Percentiles rank a stretch among this genome's conserved stretches.
These are phyloP conservation scores for Maudiozyma barnettii DNA, from an alignment of 805 yeast species.

Conservation along the genomic window DNA sequence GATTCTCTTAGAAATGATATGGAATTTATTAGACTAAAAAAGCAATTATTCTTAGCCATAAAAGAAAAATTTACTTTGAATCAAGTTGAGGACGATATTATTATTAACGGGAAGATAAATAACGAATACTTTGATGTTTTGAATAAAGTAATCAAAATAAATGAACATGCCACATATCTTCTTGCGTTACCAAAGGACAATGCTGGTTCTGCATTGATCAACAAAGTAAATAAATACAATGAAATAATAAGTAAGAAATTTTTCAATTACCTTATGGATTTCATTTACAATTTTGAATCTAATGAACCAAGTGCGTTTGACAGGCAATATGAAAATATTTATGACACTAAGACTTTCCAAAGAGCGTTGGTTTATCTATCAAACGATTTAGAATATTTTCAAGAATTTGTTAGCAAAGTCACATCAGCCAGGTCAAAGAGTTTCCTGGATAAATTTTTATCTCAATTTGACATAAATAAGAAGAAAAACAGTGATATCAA, in stretches of 20 bases:
- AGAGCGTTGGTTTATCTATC: slow-evolving; percentile 29
- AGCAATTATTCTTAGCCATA: slow-evolving; percentile 41
- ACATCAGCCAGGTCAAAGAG: slow-evolving; percentile 57
- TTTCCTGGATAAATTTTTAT: slow-evolving; percentile 57
- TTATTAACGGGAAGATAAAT: slow-evolving; percentile 35
- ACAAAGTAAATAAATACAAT: slow-evolving; percentile 43
- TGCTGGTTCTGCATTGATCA: slow-evolving; percentile 57
- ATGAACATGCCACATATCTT: slow-evolving; percentile 58
- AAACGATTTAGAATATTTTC: slow-evolving; percentile 42
- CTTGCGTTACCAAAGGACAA: slow-evolving; percentile 59
- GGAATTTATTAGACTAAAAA: slow-evolving; percentile 33
- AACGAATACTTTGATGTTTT: slow-evolving; percentile 53
- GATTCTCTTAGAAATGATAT: slow-evolving; percentile 13
- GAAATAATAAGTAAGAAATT: slow-evolving; percentile 47
- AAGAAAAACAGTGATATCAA: slow-evolving; percentile 15
- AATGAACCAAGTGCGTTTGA: slow-evolving; percentile 11
- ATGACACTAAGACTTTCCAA: slow-evolving; percentile 22
- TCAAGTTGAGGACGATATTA: slow-evolving; percentile 59
- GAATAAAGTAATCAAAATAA: slow-evolving; percentile 52
- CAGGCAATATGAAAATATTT: slow-evolving; percentile 1
- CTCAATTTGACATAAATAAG: slow-evolving; percentile 36
- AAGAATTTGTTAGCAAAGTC: slow-evolving; percentile 51
- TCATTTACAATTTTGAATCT: slow-evolving; percentile 25
- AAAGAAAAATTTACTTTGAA: slow-evolving; percentile 56
- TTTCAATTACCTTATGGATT: slow-evolving; percentile 33